Conservation (phyloP, 78 protist species). For the Bodo saltans region DNA sequence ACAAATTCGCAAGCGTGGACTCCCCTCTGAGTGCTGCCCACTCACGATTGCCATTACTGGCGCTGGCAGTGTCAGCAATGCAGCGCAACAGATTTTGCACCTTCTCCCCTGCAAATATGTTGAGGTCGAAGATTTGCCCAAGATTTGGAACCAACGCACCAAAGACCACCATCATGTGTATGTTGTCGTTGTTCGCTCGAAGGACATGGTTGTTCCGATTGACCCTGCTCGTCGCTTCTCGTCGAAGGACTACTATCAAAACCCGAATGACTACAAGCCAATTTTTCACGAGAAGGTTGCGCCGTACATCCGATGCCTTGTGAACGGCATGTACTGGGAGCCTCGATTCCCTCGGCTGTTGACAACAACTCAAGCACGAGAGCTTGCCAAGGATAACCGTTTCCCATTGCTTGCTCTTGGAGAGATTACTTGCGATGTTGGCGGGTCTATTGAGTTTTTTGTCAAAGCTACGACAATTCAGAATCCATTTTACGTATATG, state of each 20-base stretch:
- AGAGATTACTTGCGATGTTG: constrained; percentile 82
- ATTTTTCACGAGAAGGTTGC: constrained; percentile 48
- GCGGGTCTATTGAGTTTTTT: constrained; percentile 73
- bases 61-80: constrained; percentile 38
- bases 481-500: constrained; percentile 72
- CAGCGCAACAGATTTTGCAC: constrained; percentile 67
- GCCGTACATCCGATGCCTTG: constrained; percentile 41
- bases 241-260: constrained; percentile 61
- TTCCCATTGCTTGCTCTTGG: constrained; percentile 58
- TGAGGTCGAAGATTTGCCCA: constrained; percentile 53
- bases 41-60: constrained; percentile 69
- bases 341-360: constrained; percentile 69
- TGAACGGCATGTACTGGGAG: constrained; percentile 90
- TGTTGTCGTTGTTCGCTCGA: background rate
- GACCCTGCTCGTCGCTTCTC: constrained; percentile 53
- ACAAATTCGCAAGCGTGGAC: constrained; percentile 63
- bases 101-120: constrained; percentile 72
- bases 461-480: constrained; percentile 72
- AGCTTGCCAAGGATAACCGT: constrained; percentile 14
- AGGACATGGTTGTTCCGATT: constrained; percentile 51
- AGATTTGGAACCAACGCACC: constrained; percentile 20
- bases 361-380: constrained; percentile 58
- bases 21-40: constrained; percentile 67
- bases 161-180: constrained; percentile 32
- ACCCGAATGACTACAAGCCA: constrained; percentile 64